Evolutionary conservation across 345 rosid genomes (phyloP).

Genomic region (Viola odorata): DNA sequence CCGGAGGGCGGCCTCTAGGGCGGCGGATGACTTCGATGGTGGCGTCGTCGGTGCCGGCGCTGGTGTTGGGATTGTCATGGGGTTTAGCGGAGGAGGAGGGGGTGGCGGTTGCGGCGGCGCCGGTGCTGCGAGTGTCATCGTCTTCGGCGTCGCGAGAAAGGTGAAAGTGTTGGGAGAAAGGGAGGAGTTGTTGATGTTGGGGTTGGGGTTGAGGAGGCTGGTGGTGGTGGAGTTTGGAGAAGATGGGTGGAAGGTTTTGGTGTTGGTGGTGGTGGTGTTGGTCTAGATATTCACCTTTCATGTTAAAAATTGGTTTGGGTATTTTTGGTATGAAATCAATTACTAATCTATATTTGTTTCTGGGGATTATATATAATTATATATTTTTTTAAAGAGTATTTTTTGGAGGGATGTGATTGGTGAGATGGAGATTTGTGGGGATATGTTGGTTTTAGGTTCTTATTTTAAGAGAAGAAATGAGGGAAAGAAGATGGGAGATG

Average conservation of each 20-base stretch:
- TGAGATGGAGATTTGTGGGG: neutral
- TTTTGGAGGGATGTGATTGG: neutral
- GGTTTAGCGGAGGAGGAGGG: slow-evolving; percentile 2
- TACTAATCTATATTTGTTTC: neutral
- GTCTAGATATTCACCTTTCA: slow-evolving; percentile 63
- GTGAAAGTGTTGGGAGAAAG: slow-evolving; percentile 45
- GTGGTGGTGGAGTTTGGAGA: slow-evolving; percentile 47
- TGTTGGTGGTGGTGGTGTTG: slow-evolving; percentile 12
- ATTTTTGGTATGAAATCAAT: neutral
- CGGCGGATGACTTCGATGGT: slow-evolving; percentile 71
- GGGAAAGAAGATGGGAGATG: neutral
- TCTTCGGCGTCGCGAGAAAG: slow-evolving; percentile 35
- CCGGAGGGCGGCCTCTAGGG: slow-evolving; percentile 85
- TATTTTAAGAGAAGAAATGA: neutral
- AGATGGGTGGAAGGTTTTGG: slow-evolving; percentile 30
- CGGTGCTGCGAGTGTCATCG: slow-evolving; percentile 8
- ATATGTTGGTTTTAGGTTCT: neutral
- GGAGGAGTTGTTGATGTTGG: slow-evolving; percentile 28
- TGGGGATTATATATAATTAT: neutral
- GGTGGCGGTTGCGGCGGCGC: slow-evolving; percentile 1
- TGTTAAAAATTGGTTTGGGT: slow-evolving; percentile 13
- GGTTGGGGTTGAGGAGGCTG: slow-evolving; percentile 27
- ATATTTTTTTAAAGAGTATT: no score
- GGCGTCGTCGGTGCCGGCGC: slow-evolving; percentile 42
- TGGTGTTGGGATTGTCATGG: slow-evolving; percentile 6